These are phyloP conservation scores for Vigna hirtella DNA, from an alignment of 306 rosid genomes.

Conservation along the genomic window DNA sequence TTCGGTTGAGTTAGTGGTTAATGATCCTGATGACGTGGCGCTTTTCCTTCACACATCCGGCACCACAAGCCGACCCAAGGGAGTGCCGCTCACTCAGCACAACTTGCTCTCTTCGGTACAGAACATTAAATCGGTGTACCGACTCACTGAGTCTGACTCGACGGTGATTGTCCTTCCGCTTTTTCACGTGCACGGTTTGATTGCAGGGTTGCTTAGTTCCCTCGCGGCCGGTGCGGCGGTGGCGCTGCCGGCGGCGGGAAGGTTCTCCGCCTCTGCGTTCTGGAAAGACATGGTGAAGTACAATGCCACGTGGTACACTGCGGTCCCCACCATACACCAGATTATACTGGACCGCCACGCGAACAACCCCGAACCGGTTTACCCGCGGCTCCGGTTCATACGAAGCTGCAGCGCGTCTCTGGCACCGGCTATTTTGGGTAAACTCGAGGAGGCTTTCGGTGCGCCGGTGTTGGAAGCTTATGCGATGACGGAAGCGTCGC, in stretches of 20 bases:
- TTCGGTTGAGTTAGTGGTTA: constrained; percentile 40
- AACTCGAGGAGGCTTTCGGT: constrained; percentile 71
- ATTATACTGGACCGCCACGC: constrained; percentile 84
- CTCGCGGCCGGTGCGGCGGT: constrained; percentile 68
- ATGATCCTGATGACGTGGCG: constrained; percentile 74
- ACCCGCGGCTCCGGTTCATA: constrained; percentile 85
- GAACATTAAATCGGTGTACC: constrained; percentile 80
- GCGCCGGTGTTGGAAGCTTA: constrained; percentile 95
- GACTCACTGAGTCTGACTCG: constrained; percentile 75
- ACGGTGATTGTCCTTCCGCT: constrained; percentile 83
- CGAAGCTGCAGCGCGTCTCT: constrained; percentile 92
- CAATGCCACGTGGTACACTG: constrained; percentile 90
- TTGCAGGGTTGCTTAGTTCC: constrained; percentile 73
- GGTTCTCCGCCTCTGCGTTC: constrained; percentile 87
- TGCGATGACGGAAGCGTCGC: constrained; percentile 96
- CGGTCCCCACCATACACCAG: constrained; percentile 97
- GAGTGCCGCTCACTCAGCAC: constrained; percentile 84
- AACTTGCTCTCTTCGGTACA: constrained; percentile 70
- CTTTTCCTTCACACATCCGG: constrained; percentile 98
- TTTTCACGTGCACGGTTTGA: constrained; percentile 86
- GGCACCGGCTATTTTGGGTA: constrained; percentile 71
- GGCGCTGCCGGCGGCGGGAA: constrained; percentile 71
- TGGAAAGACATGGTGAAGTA: constrained; percentile 78
- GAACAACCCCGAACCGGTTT: constrained; percentile 60
- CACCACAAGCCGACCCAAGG: constrained; percentile 94